Conservation (phyloP, 352 stramenopile species). For the Phytophthora sansomeana region DNA sequence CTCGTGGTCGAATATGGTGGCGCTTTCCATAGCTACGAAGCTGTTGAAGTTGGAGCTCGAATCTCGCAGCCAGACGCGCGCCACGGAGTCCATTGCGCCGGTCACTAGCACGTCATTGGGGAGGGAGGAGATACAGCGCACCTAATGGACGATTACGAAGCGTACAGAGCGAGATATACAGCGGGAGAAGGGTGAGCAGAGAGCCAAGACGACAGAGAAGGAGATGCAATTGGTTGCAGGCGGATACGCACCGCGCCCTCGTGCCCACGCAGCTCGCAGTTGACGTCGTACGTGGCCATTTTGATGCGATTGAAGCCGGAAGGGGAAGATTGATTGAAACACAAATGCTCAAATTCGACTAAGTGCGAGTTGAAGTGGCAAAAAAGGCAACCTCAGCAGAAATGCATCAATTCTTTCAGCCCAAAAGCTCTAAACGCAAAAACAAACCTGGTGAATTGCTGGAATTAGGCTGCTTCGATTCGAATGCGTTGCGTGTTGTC, state of each 20-base stretch:
- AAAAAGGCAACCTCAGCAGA: too few relatives aligned
- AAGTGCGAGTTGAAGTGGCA: constrained; percentile 9
- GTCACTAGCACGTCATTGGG: constrained; percentile 67
- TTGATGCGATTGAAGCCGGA: constrained; percentile 16
- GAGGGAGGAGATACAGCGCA: constrained; percentile 66
- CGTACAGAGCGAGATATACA: constrained; percentile 13
- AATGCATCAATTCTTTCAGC: too few relatives aligned
- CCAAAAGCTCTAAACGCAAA: too few relatives aligned
- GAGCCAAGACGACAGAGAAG: constrained; percentile 1
- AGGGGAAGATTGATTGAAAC: constrained; percentile 19
- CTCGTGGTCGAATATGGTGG: constrained; percentile 78
- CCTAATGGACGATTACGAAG: constrained; percentile 34
- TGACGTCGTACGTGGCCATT: constrained; percentile 37
- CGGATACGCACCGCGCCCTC: constrained; percentile 69
- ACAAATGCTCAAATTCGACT: constrained; percentile 4
- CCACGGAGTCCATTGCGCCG: constrained; percentile 81
- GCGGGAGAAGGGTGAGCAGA: neutral
- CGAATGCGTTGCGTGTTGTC: constrained; percentile 56
- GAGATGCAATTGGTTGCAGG: neutral
- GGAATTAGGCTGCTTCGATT: constrained; percentile 31
- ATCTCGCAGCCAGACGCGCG: constrained; percentile 58
- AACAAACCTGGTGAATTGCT: neutral
- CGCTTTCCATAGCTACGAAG: constrained; percentile 59
- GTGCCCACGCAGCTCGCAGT: constrained; percentile 73
- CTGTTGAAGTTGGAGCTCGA: constrained; percentile 15